These are phyloP conservation scores for Cytospora piceicola DNA, from an alignment of 2,329 filamentous ascomycete species.

Conservation along the genomic window DNA sequence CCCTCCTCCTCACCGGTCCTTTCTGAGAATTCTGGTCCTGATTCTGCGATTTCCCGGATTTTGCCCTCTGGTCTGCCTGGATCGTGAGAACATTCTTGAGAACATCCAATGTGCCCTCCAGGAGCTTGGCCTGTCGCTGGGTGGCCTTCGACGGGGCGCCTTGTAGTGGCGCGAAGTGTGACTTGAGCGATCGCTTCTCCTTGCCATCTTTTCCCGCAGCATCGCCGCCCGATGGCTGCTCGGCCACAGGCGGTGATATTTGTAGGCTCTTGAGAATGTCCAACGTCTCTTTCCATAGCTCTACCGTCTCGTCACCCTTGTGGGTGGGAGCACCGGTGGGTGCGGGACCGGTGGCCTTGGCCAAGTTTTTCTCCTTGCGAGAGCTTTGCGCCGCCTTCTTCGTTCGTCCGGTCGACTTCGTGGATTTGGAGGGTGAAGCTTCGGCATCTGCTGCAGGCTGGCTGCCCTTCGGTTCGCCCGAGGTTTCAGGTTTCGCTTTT, in stretches of 20 bases:
- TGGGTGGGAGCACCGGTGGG: neutral
- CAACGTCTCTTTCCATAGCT: conserved; percentile 38
- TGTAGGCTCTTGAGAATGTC: conserved; percentile 36
- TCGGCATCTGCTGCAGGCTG: neutral
- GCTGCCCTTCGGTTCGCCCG: neutral
- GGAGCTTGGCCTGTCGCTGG: conserved; percentile 39
- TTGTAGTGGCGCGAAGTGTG: conserved; percentile 21
- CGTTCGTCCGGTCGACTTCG: conserved; percentile 1
- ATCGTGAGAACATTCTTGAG: conserved; percentile 44
- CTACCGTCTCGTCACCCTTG: neutral
- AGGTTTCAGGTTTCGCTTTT: neutral
- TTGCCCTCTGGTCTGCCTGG: conserved; percentile 32
- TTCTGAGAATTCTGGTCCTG: neutral
- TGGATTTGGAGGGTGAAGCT: neutral
- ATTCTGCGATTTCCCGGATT: conserved; percentile 21
- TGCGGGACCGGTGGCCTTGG: neutral
- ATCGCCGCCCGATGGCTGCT: neutral
- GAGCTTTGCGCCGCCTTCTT: conserved; percentile 6
- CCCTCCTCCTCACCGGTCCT: conserved; percentile 15
- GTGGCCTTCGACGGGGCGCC: conserved; percentile 13
- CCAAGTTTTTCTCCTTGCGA: neutral
- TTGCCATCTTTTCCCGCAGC: neutral
- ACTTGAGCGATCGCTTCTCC: conserved; percentile 25
- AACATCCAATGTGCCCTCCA: conserved; percentile 44
- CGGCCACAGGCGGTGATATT: conserved; percentile 15